Base-by-base conservation (phyloP, 208 protist genomes). In the Endotrypanum monterogeii region DNA sequence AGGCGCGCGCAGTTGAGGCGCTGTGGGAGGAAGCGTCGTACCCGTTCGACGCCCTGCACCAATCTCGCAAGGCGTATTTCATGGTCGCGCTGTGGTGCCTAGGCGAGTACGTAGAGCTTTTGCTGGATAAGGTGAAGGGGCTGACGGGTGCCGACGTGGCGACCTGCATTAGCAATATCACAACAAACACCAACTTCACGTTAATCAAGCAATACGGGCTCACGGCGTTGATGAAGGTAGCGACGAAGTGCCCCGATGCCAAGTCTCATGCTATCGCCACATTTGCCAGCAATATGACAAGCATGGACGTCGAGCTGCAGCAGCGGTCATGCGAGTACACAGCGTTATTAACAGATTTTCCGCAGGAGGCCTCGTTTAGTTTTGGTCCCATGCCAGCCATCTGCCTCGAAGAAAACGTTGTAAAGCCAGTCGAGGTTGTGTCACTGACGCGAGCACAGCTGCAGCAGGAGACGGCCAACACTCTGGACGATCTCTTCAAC, bases 101-200 rank as follows among this genome's bases (percentile, higher is more conserved):
- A 57, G 99, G 99, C 66, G 99, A 99, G 88, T 99, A 97, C 82
- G 90, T 94, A 9, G 94, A 99, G 67, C 50, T 96, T 16, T 88
- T 99, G 25, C 74, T 91, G 0, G 57, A 35, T 51, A 37, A 62
- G 54, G 67, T 70, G 28, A 71, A 80, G 32, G 72, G 84, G 62
- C 41, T 80, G 1, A 76, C 73, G 7, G 72, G 73, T 14, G 61
- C 81, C 1, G 85, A 90, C 48, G 83, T 98, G 23, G 87, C 88
- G 44, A 75, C 65, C 48, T 87, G 82, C 67, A 70, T 97, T 57
- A 83, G 78, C 35, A 83, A 87, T 28, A 82, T 98, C 62, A 91
- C 95, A 0, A 93, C 78, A 18, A 91, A 97, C 77, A 88, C 88
- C 1, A 83, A 67, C 60, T 94, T 79, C 56, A 75, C 78, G 12